phyloP scores from a whole-genome alignment of 2,329 filamentous ascomycete species.

The Cladosporium sp. region DNA sequence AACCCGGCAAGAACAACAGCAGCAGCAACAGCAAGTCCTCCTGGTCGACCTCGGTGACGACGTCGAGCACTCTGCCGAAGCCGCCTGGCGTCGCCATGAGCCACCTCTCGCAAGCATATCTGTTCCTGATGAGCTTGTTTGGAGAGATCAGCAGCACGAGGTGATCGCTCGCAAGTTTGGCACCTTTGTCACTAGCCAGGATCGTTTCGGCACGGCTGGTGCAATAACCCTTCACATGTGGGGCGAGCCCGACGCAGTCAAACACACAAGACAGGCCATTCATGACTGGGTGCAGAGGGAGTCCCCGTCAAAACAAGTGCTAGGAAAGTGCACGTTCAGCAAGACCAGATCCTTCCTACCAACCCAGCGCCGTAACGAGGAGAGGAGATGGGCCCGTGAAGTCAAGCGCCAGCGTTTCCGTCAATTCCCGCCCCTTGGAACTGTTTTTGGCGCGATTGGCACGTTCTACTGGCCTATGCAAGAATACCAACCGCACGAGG shows the following conservation, averaged over 20 bases:
- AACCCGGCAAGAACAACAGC: not conserved
- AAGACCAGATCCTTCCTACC: conserved; percentile 21
- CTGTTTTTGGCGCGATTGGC: conserved; percentile 25
- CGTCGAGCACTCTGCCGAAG: conserved; percentile 16
- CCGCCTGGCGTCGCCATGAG: conserved; percentile 16
- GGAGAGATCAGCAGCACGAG: conserved; percentile 12
- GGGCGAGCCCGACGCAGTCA: conserved; percentile 18
- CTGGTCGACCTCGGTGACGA: conserved; percentile 10
- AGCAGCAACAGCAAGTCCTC: not conserved
- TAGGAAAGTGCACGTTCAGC: conserved; percentile 13
- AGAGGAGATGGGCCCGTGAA: conserved; percentile 22
- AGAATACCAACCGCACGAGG: conserved; percentile 35
- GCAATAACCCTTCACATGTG: conserved; percentile 21
- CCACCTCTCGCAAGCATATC: conserved; percentile 13
- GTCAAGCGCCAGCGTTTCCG: conserved; percentile 22
- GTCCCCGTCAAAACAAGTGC: not conserved
- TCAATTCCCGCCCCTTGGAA: conserved; percentile 19
- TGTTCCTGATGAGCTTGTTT: conserved; percentile 19
- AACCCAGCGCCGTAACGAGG: conserved; percentile 14
- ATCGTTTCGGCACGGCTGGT: conserved; percentile 1
- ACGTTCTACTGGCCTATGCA: conserved; percentile 42
- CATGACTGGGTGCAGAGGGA: conserved; percentile 16
- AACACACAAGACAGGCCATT: conserved; percentile 16
- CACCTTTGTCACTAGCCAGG: conserved; percentile 18
- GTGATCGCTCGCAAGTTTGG: conserved; percentile 17